Evolutionary conservation across 257 asterid genomes (phyloP), one percentile per base, ranked within the genome.

Genomic region (Solanum sparsipilum): DNA sequence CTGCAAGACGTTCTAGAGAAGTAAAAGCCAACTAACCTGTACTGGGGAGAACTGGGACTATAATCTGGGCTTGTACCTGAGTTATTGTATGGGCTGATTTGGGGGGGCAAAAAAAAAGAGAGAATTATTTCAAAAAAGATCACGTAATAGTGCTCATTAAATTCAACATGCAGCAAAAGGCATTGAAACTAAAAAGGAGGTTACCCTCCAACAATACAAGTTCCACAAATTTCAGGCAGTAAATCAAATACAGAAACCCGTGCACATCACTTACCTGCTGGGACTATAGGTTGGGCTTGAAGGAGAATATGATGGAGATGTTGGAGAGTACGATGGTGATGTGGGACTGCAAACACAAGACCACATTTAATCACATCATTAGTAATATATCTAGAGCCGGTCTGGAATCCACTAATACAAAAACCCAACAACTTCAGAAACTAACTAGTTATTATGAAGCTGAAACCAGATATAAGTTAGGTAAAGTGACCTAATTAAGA

Each of bases 281-380:
- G 99, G 99, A 87, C 99, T 97, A 88, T 94, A 96, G 21, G 98
- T 93, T 78, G 99, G 99, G 88, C 98, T 97, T 20, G 99, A 96
- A 23, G 99, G 98, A 46, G 99, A 96, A 90, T 97, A 97, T 2
- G 98, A 88, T 48, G 99, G 98, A 70, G 99, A 96, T 60, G 98
- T 96, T 25, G 99, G 99, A 38, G 99, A 96, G 90, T 96, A 94
- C 34, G 99, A 94, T 2, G 98, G 98, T 3, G 99, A 97, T 31
- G 99, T 96, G 7, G 99, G 99, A 93, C 99, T 97, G 96, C 97
- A 94, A 74, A 87, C 48, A 89, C 76, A 90, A 82, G 12, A 86
- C 32, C 85, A 48, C 25, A 48, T 18, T 9, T 29, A 81, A 81
- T 46, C 70, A 81, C 68, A 13, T 48, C 68, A 81, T 81, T 81